Evolutionary conservation across 805 yeast genomes (phyloP).

Genomic region (Kuraishia piskuri): DNA sequence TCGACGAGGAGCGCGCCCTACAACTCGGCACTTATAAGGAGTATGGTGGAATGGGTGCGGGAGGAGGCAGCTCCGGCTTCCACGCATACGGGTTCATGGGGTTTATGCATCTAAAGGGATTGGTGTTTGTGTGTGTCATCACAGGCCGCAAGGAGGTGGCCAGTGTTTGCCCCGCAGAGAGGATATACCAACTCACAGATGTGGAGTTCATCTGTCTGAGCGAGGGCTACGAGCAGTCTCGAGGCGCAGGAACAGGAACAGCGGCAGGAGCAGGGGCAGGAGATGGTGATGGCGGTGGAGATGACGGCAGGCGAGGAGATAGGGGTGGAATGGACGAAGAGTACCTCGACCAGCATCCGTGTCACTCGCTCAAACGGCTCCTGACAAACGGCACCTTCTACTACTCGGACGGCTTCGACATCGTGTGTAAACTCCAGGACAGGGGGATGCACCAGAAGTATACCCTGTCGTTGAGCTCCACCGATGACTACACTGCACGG

Average conservation of each 20-base stretch:
- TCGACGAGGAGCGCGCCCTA: conserved; percentile 32
- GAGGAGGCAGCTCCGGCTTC: conserved; percentile 7
- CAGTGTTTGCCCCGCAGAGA: conserved; percentile 46
- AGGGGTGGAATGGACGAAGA: conserved; percentile 1
- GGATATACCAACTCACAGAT: conserved; percentile 43
- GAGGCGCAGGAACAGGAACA: conserved; percentile 20
- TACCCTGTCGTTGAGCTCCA: conserved; percentile 17
- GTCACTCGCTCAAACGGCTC: conserved; percentile 32
- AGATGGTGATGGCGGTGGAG: too few species aligned
- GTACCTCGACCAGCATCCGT: conserved; percentile 1
- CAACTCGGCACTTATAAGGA: conserved; percentile 34
- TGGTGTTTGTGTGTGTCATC: conserved; percentile 49
- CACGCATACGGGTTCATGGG: conserved; percentile 55
- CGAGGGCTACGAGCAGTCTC: conserved; percentile 27
- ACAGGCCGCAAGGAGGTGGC: conserved; percentile 49
- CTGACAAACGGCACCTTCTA: conserved; percentile 34
- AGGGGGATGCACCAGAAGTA: conserved; percentile 29
- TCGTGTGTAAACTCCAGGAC: conserved; percentile 35
- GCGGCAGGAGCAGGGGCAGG: too few species aligned
- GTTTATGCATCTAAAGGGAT: conserved; percentile 42
- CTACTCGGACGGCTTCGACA: conserved; percentile 38
- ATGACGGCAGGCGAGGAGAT: not conserved
- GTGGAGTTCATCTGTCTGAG: conserved; percentile 60
- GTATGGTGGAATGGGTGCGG: conserved; percentile 22
- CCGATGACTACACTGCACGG: conserved; percentile 32